Conservation (phyloP, 345 rosid species). For the Lagerstroemia speciosa region DNA sequence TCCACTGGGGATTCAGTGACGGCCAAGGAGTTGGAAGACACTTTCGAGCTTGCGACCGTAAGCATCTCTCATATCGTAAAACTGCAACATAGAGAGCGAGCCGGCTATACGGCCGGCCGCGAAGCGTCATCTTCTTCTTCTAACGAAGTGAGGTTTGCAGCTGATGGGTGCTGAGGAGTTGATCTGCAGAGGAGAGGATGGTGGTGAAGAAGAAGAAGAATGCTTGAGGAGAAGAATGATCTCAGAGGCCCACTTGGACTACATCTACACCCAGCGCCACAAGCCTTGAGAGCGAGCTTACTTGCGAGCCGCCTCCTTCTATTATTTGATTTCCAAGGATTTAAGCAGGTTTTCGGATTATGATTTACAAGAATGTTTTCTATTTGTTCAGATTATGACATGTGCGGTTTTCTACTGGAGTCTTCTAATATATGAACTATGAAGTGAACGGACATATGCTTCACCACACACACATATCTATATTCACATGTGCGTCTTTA, state of each 20-base stretch:
- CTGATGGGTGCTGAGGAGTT: slow-evolving; percentile 54
- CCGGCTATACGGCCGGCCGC: neutral
- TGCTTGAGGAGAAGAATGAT: slow-evolving; percentile 49
- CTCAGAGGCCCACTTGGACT: slow-evolving; percentile 78
- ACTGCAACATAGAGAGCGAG: too few species aligned
- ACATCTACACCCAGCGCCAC: slow-evolving; percentile 75
- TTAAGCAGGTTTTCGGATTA: too few species aligned
- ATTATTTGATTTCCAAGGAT: too few species aligned
- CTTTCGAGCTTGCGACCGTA: neutral
- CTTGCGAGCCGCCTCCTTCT: too few species aligned
- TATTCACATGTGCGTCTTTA: too few species aligned
- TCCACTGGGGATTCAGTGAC: neutral
- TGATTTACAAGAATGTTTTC: too few species aligned
- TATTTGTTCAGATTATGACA: too few species aligned
- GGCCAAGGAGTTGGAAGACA: neutral
- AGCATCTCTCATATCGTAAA: neutral
- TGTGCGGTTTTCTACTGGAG: too few species aligned
- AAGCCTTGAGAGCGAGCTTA: slow-evolving; percentile 44
- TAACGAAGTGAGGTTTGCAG: slow-evolving; percentile 14
- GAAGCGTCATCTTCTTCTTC: neutral
- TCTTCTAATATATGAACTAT: too few species aligned
- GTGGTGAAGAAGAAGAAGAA: slow-evolving; percentile 39
- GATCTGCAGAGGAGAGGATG: slow-evolving; percentile 37
- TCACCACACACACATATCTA: too few species aligned
- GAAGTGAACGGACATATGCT: too few species aligned